A percentile compares a stretch with the other conserved stretches of the same genome.
phyloP scores from a whole-genome alignment of 2,329 filamentous ascomycete species.

The Macroventuria anomochaeta region DNA sequence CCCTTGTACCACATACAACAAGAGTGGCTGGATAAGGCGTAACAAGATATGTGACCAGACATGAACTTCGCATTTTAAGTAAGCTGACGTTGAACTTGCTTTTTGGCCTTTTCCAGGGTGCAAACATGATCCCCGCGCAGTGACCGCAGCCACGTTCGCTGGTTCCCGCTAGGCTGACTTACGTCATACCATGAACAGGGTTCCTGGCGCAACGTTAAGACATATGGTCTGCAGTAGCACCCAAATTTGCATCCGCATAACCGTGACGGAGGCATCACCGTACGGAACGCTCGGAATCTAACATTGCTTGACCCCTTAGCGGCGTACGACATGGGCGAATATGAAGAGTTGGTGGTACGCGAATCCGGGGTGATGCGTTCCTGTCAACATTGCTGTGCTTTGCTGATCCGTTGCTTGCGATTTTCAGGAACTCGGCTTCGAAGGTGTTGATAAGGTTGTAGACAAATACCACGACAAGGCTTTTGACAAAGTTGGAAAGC shows the following conservation, averaged over 20 bases:
- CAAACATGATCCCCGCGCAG: constrained; percentile 11
- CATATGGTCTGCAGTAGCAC: constrained; percentile 5
- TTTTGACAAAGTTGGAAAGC: constrained; percentile 28
- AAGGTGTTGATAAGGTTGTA: constrained; percentile 40
- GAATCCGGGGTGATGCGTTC: constrained; percentile 9
- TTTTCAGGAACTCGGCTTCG: constrained; percentile 45
- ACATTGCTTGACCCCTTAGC: constrained; percentile 6
- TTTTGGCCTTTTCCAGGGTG: not conserved
- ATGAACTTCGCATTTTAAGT: not conserved
- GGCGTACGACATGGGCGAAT: constrained; percentile 28
- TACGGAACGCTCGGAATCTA: constrained; percentile 26
- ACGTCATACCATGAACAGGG: constrained; percentile 13
- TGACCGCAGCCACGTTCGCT: constrained; percentile 15
- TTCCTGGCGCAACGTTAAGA: constrained; percentile 1
- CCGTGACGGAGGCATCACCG: constrained; percentile 9
- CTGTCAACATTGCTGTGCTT: too few relatives aligned
- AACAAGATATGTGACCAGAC: too few relatives aligned
- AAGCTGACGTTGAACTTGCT: not conserved
- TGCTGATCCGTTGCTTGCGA: constrained; percentile 19
- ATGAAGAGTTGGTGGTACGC: constrained; percentile 39
- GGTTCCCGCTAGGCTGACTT: constrained; percentile 9
- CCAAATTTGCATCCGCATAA: constrained; percentile 12
- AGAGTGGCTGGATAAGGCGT: too few relatives aligned
- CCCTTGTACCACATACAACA: too few relatives aligned
- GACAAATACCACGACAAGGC: constrained; percentile 41